Evolutionary conservation across 441 rosid genomes (phyloP), one percentile per base, ranked within the genome.

Genomic region (Syzygium syzygioides): DNA sequence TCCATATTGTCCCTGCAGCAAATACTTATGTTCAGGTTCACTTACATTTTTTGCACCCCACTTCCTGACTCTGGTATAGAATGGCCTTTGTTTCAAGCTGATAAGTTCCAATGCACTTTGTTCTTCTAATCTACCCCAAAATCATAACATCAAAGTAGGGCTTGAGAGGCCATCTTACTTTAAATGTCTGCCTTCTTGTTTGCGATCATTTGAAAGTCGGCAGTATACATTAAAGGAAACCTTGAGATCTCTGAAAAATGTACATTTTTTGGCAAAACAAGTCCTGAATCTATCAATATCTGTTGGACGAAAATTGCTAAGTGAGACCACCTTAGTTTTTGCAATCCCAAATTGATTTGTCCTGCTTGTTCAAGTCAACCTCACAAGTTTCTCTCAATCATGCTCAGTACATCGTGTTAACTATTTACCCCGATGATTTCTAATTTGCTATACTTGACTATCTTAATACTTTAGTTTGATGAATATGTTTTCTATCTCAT

Each of bases 1-100:
- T 87, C 88, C 94, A 91, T 85, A 86, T 94, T 91, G 94, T 94
- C 62, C 95, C 96, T 8, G 94, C 96, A 20, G 96, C 96, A 45
- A 93, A 95, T 92, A 88, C 93, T 54, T 95, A 94, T 87, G 94
- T 93, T 89, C 97, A 94, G 96, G 97, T 94, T 80, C 87, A 83
- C 80, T 48, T 53, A 55, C 88, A 85, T 55, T 71, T 90, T 88
- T 55, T 85, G 48, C 48, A 55, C 79, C 9, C 20, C 84, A 6
- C 85, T 79, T 85, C 53, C 48, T 37, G 83, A 34, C 48, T 85
- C 87, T 20, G 45, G 41, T 55, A 34, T 85, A 25, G n/a, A 41
- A 25, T 85, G 62, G 48, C 62, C 6, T 45, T 54, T 20, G 50
- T 85, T 55, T 55, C 86, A 20, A 55, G 86, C 55, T 20, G 5